These are phyloP conservation scores for Avena sativa DNA, from an alignment of 176 grass and related monocot genomes.

Conservation along the genomic window DNA sequence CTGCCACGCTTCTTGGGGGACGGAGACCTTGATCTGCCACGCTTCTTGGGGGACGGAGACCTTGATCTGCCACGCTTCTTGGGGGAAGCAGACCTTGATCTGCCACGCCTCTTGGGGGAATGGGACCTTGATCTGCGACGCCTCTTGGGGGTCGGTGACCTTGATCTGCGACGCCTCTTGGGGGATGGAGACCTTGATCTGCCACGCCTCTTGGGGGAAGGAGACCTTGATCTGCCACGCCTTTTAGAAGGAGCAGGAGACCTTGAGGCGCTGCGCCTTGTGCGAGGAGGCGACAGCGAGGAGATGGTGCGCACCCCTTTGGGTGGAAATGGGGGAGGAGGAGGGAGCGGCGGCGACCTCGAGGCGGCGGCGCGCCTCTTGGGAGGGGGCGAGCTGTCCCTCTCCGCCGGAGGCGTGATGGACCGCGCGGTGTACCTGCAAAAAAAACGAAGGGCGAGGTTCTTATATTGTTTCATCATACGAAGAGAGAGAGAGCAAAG, in stretches of 20 bases:
- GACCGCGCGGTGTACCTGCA: conserved; percentile 91
- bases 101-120: conserved; percentile 47
- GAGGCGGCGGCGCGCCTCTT: conserved; percentile 15
- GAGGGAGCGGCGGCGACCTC: background rate
- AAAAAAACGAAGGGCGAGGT: background rate
- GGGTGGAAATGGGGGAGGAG: conserved; percentile 15
- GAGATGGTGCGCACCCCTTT: conserved; percentile 19
- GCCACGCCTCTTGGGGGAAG: conserved; percentile 51
- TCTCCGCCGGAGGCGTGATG: conserved; percentile 76
- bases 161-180: conserved; percentile 50
- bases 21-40: conserved; percentile 54
- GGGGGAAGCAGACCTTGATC: conserved; percentile 56
- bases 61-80: conserved; percentile 49
- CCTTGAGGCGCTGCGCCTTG: background rate
- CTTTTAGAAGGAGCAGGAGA: background rate
- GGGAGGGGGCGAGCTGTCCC: conserved; percentile 53
- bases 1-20: conserved; percentile 46
- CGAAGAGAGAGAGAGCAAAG: background rate
- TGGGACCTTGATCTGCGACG: conserved; percentile 53
- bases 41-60: conserved; percentile 56
- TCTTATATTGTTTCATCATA: too few relatives aligned
- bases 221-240: conserved; percentile 56
- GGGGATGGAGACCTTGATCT: conserved; percentile 58
- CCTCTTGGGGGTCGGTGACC: conserved; percentile 57
- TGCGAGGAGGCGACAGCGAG: background rate